Evolutionary conservation across 176 grass and related monocot species (phyloP).

Genomic region (Aegilops bicornis): DNA sequence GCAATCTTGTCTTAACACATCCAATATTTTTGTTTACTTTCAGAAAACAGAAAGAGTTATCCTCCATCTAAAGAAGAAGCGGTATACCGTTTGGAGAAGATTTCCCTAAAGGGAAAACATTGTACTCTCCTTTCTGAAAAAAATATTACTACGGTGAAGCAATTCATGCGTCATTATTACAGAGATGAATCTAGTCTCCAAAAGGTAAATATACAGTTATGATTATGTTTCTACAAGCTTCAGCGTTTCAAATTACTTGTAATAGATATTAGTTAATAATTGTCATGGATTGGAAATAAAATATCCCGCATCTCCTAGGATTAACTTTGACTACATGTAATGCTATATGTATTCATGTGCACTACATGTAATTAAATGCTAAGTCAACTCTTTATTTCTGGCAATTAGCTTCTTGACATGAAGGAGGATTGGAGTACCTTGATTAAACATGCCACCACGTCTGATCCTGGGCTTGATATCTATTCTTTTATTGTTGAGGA

Average conservation of each 20-base stretch:
- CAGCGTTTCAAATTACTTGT: too few relatives aligned
- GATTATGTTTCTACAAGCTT: background rate
- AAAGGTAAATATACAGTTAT: background rate
- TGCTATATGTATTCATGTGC: background rate
- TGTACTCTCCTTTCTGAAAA: background rate
- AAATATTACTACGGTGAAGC: constrained; percentile 11
- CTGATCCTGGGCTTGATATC: background rate
- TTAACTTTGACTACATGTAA: background rate
- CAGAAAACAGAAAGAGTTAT: background rate
- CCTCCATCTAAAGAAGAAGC: constrained; percentile 14
- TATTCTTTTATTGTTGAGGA: background rate
- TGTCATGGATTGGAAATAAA: background rate
- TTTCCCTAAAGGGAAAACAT: background rate
- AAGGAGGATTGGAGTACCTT: background rate
- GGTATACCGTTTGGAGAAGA: background rate
- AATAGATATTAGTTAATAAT: too few relatives aligned
- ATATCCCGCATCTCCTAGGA: background rate
- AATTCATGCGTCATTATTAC: background rate
- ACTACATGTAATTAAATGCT: background rate
- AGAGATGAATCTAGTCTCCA: background rate
- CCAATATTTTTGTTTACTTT: background rate
- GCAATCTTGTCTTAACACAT: background rate
- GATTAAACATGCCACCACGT: background rate
- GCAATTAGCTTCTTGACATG: constrained; percentile 13
- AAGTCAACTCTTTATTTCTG: background rate